Evolutionary conservation across 352 stramenopile species (phyloP), one percentile per base, ranked within the genome.

Genomic region (Globisporangium yorkense): DNA sequence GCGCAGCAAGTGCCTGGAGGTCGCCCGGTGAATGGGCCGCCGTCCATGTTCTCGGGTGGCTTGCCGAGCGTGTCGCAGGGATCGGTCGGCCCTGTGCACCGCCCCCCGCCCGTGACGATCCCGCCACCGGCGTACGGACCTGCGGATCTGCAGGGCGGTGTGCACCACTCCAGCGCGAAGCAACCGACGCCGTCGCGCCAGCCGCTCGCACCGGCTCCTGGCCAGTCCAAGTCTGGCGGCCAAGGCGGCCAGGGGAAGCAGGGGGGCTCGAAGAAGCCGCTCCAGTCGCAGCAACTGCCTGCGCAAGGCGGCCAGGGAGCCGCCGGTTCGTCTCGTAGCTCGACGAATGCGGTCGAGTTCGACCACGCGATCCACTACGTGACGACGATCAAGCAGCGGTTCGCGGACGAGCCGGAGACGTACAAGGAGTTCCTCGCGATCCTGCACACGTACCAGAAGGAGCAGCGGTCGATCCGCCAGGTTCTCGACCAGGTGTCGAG

Each of bases 381-480:
- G 62, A 97, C 87, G 10, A 99, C 93, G 9, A 99, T 99, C 75
- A 99, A 99, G 74, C 97, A 98, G 69, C 87, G 97, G 35, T 99
- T 99, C 69, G 88, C 93, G 0, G 87, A 97, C 62, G 93, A 99
- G 61, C 96, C 96, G 0, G 94, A 99, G 67, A 99, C 96, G 15
- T 99, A 99, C 79, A 98, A 98, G 66, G 77, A 98, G 58, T 99
- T 99, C 72, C 73, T 99, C 24, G 96, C 99, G 58, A 99, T 99
- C 66, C 68, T 99, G 52, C 97, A 99, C 77, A 99, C 96, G 18
- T 99, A 99, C 72, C 97, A 99, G 75, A 99, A 99, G 66, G 96
- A 99, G 73, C 96, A 99, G 69, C 87, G 96, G 13, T 97, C 91
- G 9, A 99, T 99, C 59, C 98, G 98, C 54, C 93, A 99, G 51